Conservation (phyloP, 495 filamentous ascomycete species). For the Lasiosphaeria ovina region DNA sequence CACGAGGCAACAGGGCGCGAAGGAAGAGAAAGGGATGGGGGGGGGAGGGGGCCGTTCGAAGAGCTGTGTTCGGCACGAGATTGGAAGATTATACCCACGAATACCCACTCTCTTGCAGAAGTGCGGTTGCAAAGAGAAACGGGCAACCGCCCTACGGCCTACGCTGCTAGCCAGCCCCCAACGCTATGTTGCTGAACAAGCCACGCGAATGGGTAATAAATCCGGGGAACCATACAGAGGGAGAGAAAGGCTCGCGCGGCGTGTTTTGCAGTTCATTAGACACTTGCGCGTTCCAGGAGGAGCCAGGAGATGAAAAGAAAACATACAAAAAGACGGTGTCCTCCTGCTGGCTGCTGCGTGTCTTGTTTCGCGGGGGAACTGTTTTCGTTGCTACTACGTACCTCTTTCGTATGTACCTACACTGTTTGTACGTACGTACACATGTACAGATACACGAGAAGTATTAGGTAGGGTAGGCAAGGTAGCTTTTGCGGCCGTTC, state of each 20-base stretch:
- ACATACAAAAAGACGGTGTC: constrained; percentile 4
- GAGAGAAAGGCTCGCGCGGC: background rate
- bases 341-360: background rate
- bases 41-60: background rate
- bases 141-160: background rate
- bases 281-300: background rate
- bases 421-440: too few relatives aligned
- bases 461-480: too few relatives aligned
- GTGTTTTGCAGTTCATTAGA: too few relatives aligned
- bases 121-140: constrained; percentile 3
- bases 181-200: too few relatives aligned
- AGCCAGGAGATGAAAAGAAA: background rate
- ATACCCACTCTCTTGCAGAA: constrained; percentile 14
- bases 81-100: constrained; percentile 8
- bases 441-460: too few relatives aligned
- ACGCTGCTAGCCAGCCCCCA: too few relatives aligned
- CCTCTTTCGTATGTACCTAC: background rate
- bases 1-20: background rate
- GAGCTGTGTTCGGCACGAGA: constrained; percentile 7
- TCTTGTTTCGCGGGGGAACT: background rate
- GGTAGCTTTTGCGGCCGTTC: too few relatives aligned
- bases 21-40: background rate
- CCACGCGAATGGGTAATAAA: too few relatives aligned
- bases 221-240: too few relatives aligned
- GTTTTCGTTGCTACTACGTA: background rate